Base-by-base conservation (phyloP, 768 basidiomycete species). In the Lanmaoa rubissima region DNA sequence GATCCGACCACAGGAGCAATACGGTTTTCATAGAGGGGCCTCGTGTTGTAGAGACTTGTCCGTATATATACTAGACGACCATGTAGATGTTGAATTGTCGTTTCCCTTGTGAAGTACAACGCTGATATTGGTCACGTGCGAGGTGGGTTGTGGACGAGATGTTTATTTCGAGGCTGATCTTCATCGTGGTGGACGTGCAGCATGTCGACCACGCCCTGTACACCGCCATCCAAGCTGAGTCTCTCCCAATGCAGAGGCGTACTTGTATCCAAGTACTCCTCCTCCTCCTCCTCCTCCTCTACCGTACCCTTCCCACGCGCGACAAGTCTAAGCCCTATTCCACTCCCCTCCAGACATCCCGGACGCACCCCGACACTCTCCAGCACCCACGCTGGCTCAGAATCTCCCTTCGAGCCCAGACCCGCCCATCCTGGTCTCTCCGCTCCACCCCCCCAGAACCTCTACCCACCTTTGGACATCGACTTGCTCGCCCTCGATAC, bases 1-100 rank as follows among this genome's bases (percentile, higher is more conserved):
- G 72, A 72, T 60, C 68, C 70, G 42, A 56, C 59, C 12, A 73
- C 72, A 48, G 72, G 70, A 34, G 66, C 64, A 35, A 54, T 71
- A 55, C 60, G 53, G 56, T 73, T 70, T 64, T 71, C 70, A 53
- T 73, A 69, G 61, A 35, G 10, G 35, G 14, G 24, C 60, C 66
- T 66, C 66, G 59, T 64, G 66, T 55, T 32, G 54, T 54, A 53
- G 43, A 35, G 10, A 31, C 42, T 4, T 36, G 44, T 24, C 17
- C n/a, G 50, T 61, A 57, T 61, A 71, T 66, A 70, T 53, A 46
- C 45, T 44, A 34, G 48, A 9, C 35, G 19, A 40, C 7, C 26
- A 21, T 48, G 52, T 45, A 43, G 35, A 38, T 32, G 19, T n/a
- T 31, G 24, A 32, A 21, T 36, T 8, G 48, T 38, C 7, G 5